Evolutionary conservation across 176 grass and related monocot genomes (phyloP), one percentile per base, ranked within the genome.

Genomic region (Cymbopogon citratus): DNA sequence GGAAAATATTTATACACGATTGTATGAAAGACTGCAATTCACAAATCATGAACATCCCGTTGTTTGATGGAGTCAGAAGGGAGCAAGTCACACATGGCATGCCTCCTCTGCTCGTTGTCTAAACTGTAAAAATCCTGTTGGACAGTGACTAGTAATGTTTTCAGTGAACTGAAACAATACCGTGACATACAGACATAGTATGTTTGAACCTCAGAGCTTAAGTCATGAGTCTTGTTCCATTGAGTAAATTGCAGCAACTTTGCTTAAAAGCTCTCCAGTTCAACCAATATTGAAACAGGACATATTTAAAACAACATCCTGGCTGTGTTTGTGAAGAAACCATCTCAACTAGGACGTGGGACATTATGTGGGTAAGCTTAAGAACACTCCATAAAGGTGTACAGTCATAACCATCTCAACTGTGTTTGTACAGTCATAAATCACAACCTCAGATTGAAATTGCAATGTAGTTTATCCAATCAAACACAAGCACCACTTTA

Each of bases 381-480:
- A 62, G 6, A 70, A 39, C 21, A 19, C 39, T 62, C 12, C 11
- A 61, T 31, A 69, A 39, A 29, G 25, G 14, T 29, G 41, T 59
- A 63, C 6, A 2, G n/a, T 79, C 38, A 36, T 49, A 72, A 38
- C 39, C 3, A 49, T 27, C 5, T n/a, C 2, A n/a, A n/a, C 12
- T 24, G 23, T 49, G 12, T 25, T 11, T 72, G 52, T 9, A 77
- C 41, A n/a, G n/a, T n/a, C n/a, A n/a, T n/a, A n/a, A n/a, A n/a
- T n/a, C n/a, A n/a, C n/a, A n/a, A 62, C 72, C 27, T 27, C 15
- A 7, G 43, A 33, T 48, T 7, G 7, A 63, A 35, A 77, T 7
- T 31, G 31, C 12, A 70, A 16, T 18, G 6, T 74, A 63, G 16
- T 26, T 65, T 63, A 77, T 83, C 29, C 80, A 82, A 52, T 71